Evolutionary conservation across 441 rosid genomes (phyloP).

Genomic region (Erodium texanum): DNA sequence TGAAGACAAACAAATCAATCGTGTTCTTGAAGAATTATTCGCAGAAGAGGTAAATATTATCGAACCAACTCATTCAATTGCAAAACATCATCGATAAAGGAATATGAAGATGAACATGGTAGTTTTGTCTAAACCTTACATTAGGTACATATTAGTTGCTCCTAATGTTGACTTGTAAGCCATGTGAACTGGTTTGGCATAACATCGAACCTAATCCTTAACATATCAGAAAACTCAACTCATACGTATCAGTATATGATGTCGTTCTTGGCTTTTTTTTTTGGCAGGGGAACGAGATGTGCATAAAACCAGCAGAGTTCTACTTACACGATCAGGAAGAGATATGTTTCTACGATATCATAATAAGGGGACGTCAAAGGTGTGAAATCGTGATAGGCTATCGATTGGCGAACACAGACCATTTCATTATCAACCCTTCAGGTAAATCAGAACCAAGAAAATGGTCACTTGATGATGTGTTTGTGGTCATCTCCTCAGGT

Average conservation of each 20-base stretch:
- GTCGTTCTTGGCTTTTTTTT: neutral
- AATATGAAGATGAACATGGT: neutral
- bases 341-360: conserved; percentile 57
- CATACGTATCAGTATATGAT: neutral
- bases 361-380: conserved; percentile 69
- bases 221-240: neutral
- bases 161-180: neutral
- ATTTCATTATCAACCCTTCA: conserved; percentile 64
- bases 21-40: conserved; percentile 77
- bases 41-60: conserved; percentile 52
- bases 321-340: conserved; percentile 77
- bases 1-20: conserved; percentile 87
- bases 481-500: conserved; percentile 59
- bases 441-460: conserved; percentile 47
- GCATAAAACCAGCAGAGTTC: conserved; percentile 82
- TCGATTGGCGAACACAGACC: conserved; percentile 52
- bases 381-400: conserved; percentile 64
- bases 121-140: neutral
- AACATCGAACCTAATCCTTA: neutral
- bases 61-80: too few relatives aligned
- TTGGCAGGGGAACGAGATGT: conserved; percentile 69
- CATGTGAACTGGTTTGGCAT: neutral
- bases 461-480: conserved; percentile 81
- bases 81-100: too few relatives aligned
- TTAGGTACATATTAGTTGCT: neutral